Percentiles rank a stretch among this genome's conserved stretches.
Evolutionary conservation across 2,329 filamentous ascomycete species (phyloP).

Genomic region (Xylaria hypoxylon): DNA sequence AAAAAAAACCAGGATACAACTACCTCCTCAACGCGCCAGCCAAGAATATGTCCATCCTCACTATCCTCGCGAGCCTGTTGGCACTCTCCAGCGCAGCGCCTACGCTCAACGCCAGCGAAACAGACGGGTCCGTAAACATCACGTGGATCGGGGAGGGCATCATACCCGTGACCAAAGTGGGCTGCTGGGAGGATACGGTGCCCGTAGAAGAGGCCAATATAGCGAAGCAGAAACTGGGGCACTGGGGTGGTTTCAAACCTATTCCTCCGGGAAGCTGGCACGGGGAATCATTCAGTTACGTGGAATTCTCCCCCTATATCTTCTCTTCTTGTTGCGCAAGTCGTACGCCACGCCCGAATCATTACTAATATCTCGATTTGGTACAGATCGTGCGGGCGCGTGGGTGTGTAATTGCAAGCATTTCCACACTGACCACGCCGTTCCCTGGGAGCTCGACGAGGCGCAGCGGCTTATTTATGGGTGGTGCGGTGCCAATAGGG

Average conservation of each 20-base stretch:
- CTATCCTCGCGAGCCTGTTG: neutral
- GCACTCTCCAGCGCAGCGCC: neutral
- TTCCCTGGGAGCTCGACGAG: conserved; percentile 13
- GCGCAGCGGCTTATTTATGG: neutral
- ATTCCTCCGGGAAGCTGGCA: neutral
- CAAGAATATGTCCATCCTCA: neutral
- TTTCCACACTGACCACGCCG: conserved; percentile 1
- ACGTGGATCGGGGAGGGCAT: neutral
- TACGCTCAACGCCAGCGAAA: neutral
- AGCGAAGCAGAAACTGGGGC: neutral
- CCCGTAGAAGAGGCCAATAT: neutral
- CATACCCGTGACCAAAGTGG: conserved; percentile 19
- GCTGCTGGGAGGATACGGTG: conserved; percentile 9
- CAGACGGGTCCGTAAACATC: neutral
- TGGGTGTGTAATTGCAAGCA: conserved; percentile 38
- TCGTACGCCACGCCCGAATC: neutral
- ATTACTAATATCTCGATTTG: neutral
- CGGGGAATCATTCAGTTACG: neutral
- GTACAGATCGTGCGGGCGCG: conserved; percentile 2
- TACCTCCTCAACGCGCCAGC: neutral
- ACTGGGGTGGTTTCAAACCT: neutral
- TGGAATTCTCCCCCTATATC: neutral
- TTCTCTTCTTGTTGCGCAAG: neutral
- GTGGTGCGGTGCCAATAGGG: neutral
- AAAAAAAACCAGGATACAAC: neutral